These are phyloP conservation scores for Gorgonomyces haynaldii DNA, from an alignment of 192 early-diverging fungal species.

Conservation along the genomic window DNA sequence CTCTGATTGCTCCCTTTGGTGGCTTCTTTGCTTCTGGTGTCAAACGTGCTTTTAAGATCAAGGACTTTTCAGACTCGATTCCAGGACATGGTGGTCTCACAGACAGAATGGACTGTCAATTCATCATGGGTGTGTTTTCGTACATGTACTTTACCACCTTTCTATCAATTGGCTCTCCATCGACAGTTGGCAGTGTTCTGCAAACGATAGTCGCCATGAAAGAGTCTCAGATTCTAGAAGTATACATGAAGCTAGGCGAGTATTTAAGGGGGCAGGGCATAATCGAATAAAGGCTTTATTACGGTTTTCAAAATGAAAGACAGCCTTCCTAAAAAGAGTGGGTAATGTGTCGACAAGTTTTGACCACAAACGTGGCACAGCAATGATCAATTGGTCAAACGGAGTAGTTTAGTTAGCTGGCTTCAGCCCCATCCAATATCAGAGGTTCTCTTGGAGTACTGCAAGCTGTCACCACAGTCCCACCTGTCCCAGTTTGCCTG, in stretches of 20 bases:
- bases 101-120: conserved; percentile 97
- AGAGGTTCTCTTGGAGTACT: no score
- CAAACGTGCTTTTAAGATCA: conserved; percentile 94
- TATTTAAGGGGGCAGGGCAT: conserved; percentile 1
- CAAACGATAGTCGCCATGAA: not conserved
- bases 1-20: conserved; percentile 91
- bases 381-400: no score
- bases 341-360: no score
- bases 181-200: conserved; percentile 41
- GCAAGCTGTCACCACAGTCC: no score
- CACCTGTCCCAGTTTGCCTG: no score
- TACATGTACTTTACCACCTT: conserved; percentile 85
- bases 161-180: conserved; percentile 25
- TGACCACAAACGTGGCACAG: not conserved
- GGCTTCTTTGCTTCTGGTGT: conserved; percentile 96
- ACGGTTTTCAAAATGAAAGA: no score
- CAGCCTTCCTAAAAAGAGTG: no score
- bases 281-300: no score
- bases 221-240: conserved; percentile 10
- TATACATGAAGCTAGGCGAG: conserved; percentile 6
- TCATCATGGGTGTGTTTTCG: conserved; percentile 90
- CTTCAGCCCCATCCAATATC: no score
- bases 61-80: conserved; percentile 94
- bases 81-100: conserved; percentile 96
- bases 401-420: no score